phyloP scores from a whole-genome alignment of 2,329 filamentous ascomycete genomes.

The Blastomyces emzantsi region DNA sequence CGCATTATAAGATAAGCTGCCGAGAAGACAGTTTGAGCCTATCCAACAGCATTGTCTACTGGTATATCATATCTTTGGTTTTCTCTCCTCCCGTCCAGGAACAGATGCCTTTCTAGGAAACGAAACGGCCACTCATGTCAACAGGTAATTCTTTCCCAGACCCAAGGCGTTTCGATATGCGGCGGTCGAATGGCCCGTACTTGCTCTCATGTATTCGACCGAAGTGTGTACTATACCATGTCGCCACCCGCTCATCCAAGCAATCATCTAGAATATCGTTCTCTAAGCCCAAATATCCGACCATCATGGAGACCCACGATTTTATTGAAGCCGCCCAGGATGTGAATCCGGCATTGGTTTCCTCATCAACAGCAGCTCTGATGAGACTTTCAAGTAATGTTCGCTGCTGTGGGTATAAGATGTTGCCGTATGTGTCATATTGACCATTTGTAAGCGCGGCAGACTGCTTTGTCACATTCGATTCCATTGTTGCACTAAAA shows the following conservation, averaged over 20 bases:
- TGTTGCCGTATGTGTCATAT: conserved; percentile 13
- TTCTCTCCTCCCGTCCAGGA: background rate
- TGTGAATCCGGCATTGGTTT: conserved; percentile 6
- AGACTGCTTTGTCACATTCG: conserved; percentile 3
- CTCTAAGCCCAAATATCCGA: conserved; percentile 7
- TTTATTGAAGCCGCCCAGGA: conserved; percentile 5
- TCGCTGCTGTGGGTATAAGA: conserved; percentile 12
- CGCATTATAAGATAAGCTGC: too few relatives aligned
- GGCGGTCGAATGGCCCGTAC: conserved; percentile 5
- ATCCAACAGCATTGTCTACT: too few relatives aligned
- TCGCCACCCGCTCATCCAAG: conserved; percentile 4
- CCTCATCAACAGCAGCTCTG: conserved; percentile 9
- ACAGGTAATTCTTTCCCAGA: conserved; percentile 10
- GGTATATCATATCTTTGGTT: background rate
- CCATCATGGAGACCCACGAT: conserved; percentile 8
- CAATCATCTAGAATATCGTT: conserved; percentile 10
- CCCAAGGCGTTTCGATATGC: conserved; percentile 8
- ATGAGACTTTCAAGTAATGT: conserved; percentile 11
- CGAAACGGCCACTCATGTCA: conserved; percentile 9
- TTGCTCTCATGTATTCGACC: conserved; percentile 8
- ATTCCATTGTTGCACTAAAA: conserved; percentile 9
- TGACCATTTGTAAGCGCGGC: conserved; percentile 4
- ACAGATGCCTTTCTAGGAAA: conserved; percentile 3
- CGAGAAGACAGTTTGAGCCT: too few relatives aligned
- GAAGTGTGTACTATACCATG: too few relatives aligned